Base-by-base conservation (phyloP, 805 yeast genomes). In the Starmerella bombi region DNA sequence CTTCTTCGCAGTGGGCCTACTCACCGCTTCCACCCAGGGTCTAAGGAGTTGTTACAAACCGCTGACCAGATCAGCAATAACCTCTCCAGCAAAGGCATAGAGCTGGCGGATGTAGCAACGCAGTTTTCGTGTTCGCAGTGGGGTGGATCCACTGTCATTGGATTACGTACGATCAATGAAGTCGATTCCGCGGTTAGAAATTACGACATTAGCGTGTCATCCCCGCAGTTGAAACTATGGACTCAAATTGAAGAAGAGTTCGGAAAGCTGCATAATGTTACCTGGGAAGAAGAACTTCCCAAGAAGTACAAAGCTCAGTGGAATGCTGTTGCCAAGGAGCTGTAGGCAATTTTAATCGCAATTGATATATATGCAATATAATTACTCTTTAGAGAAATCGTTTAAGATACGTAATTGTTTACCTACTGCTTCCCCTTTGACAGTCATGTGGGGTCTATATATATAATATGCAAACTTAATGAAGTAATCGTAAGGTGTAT, bases 81-180 rank as follows among this genome's bases (percentile, higher is more conserved):
- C 25, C 69, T 75, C 0, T 50, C 52, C 6, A 45, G 59, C 3
- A 51, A 70, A 30, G 62, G 67, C 34, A 65, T 73, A 3, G 91
- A 84, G 45, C 61, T 88, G 39, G 94, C 95, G 0, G 88, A 80
- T 46, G 58, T 85, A 45, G 81, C 95, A 2, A 75, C 82, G 1
- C 65, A 91, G 45, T 88, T 67, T 57, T 86, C 94, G 0, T 61
- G 80, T 30, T 60, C 71, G 35, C 61, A 66, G 38, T 80, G 86
- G 84, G 50, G 64, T 14, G 80, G 81, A 17, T 68, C 75, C 4
- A 74, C 86, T 2, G 91, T 86, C 2, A 61, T 86, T 35, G 97
- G 97, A 1, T 75, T 81, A 21, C 74, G 86, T 33, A 71, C 61
- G 21, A 55, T 77, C 2, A 59, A 54, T 4, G 95, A 86, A 55